Conservation (phyloP, 2,329 filamentous ascomycete species). For the Decorospora gaudefroyi region DNA sequence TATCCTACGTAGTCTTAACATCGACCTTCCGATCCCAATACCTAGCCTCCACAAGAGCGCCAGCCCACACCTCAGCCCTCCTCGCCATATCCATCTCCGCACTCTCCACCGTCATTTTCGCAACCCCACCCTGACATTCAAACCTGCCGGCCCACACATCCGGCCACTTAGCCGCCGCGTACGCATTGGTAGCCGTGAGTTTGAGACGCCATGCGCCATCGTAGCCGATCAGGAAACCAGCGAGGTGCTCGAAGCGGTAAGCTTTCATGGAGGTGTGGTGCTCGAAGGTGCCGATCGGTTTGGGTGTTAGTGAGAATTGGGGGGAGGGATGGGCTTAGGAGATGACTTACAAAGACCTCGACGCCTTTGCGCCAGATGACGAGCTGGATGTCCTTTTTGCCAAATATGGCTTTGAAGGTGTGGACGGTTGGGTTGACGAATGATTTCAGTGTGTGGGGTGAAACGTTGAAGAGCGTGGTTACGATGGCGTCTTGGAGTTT, state of each 20-base stretch:
- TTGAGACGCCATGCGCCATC: constrained; percentile 25
- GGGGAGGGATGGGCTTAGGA: too few species aligned
- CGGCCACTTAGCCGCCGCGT: constrained; percentile 17
- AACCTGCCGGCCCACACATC: constrained; percentile 28
- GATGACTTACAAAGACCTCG: constrained; percentile 23
- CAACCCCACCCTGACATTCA: constrained; percentile 14
- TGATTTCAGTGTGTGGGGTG: constrained; percentile 1
- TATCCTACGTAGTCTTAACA: constrained; percentile 9
- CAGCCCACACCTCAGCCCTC: constrained; percentile 11
- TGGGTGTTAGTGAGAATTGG: background rate
- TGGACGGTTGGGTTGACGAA: constrained; percentile 20
- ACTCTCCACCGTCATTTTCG: constrained; percentile 21
- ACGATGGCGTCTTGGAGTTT: constrained; percentile 25
- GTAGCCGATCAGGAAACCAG: constrained; percentile 25
- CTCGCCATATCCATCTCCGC: constrained; percentile 10
- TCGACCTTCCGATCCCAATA: constrained; percentile 20
- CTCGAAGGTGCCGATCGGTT: constrained; percentile 22
- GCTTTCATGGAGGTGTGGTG: constrained; percentile 15
- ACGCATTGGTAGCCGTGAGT: constrained; percentile 16
- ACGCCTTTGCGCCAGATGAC: constrained; percentile 29
- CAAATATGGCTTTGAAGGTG: constrained; percentile 22
- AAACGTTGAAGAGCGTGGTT: constrained; percentile 19
- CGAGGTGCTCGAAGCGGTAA: constrained; percentile 23
- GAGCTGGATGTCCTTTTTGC: constrained; percentile 17
- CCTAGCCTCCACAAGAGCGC: constrained; percentile 5